These are phyloP conservation scores for Coemansia sp. DNA, from an alignment of 192 early-diverging fungal genomes.

Conservation along the genomic window DNA sequence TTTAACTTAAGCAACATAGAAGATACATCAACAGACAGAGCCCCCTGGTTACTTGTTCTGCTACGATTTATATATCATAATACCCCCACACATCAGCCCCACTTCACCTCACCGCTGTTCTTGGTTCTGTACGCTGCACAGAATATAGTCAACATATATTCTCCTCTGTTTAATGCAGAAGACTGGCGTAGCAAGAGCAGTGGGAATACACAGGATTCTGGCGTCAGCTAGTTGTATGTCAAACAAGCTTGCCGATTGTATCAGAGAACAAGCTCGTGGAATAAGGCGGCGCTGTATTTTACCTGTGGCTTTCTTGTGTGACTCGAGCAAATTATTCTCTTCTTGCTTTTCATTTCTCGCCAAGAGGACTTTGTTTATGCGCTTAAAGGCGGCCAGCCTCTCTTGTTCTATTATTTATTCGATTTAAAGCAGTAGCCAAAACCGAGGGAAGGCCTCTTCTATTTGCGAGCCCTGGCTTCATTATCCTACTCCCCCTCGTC, in stretches of 20 bases:
- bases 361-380: conserved; percentile 1
- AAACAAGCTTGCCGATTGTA: not conserved
- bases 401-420: conserved; percentile 1
- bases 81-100: not conserved
- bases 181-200: not conserved
- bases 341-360: not conserved
- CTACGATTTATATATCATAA: not conserved
- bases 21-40: not conserved
- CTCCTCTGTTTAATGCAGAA: not conserved
- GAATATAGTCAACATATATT: not conserved
- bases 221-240: not conserved
- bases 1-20: conserved; percentile 2
- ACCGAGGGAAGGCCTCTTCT: not conserved
- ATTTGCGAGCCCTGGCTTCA: not conserved
- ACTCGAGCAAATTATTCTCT: not conserved
- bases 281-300: conserved; percentile 11
- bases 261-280: not conserved
- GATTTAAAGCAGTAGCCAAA: not conserved
- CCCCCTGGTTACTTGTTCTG: not conserved
- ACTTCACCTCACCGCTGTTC: not conserved
- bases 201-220: too few species aligned
- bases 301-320: conserved; percentile 8
- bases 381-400: conserved; percentile 4
- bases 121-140: not conserved
- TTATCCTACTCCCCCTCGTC: not conserved